These are phyloP conservation scores for Cutaneotrichosporon sp. DNA, from an alignment of 1,284 basidiomycete species.

Conservation along the genomic window DNA sequence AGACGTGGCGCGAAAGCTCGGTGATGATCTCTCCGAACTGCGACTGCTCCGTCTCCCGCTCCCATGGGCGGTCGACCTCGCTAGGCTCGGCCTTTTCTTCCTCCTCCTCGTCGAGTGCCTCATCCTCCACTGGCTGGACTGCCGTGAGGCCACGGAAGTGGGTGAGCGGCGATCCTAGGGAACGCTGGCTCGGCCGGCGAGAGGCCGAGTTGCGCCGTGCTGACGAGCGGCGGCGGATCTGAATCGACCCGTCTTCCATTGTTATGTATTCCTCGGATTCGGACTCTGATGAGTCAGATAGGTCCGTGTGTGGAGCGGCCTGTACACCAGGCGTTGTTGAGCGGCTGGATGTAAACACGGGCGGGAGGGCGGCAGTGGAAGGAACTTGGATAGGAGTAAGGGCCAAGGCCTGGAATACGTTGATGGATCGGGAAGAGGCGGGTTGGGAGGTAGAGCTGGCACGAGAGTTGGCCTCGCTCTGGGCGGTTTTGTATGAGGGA, in stretches of 20 bases:
- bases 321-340: neutral
- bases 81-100: neutral
- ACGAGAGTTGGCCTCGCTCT: neutral
- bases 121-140: neutral
- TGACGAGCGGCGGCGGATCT: conserved; percentile 10
- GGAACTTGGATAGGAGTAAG: neutral
- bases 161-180: neutral
- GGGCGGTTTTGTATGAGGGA: neutral
- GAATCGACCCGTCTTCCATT: conserved; percentile 9
- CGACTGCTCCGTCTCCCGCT: neutral
- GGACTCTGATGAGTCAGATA: neutral
- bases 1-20: conserved; percentile 21
- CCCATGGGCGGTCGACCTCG: neutral
- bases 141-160: conserved; percentile 5
- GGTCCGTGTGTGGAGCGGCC: neutral
- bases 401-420: neutral
- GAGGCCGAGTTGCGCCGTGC: neutral
- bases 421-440: neutral
- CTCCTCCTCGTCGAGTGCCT: conserved; percentile 7
- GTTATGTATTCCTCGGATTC: neutral
- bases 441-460: neutral
- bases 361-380: neutral
- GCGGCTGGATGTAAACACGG: neutral
- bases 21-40: conserved; percentile 15
- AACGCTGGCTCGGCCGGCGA: conserved; percentile 1